Percentiles rank a stretch among this genome's conserved stretches.
phyloP scores from a whole-genome alignment of 2,329 filamentous ascomycete species.

The Fusarium transvaalense region DNA sequence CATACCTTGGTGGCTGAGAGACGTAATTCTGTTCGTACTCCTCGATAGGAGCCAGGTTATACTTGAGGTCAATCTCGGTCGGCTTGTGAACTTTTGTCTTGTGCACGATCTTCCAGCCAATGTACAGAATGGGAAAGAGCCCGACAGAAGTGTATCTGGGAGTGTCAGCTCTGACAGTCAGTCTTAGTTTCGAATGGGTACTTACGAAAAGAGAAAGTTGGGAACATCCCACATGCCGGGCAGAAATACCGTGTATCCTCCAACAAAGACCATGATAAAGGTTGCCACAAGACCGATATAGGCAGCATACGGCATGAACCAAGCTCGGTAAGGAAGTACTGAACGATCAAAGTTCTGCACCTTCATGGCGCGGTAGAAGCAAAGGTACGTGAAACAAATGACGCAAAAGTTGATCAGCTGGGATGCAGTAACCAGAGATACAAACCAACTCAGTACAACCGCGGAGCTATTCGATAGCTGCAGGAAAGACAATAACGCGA shows the following conservation, averaged over 20 bases:
- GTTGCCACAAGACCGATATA: slow-evolving; percentile 74
- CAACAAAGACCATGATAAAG: slow-evolving; percentile 78
- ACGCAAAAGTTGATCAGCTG: slow-evolving; percentile 80
- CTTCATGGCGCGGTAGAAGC: slow-evolving; percentile 76
- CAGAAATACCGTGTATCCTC: slow-evolving; percentile 82
- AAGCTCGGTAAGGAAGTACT: slow-evolving; percentile 76
- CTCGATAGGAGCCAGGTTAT: slow-evolving; percentile 12
- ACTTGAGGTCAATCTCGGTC: slow-evolving; percentile 1
- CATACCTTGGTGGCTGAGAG: slow-evolving; percentile 16
- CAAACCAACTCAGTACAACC: slow-evolving; percentile 79
- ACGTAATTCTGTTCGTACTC: slow-evolving; percentile 14
- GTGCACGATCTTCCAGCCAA: slow-evolving; percentile 21
- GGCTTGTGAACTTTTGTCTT: slow-evolving; percentile 19
- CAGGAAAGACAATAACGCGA: slow-evolving; percentile 79
- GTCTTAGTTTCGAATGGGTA: slow-evolving; percentile 8
- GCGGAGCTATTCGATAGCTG: slow-evolving; percentile 75
- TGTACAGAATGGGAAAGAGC: slow-evolving; percentile 7
- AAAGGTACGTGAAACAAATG: slow-evolving; percentile 78
- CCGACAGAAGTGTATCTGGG: slow-evolving; percentile 17
- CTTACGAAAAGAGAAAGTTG: slow-evolving; percentile 78
- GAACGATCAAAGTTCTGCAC: slow-evolving; percentile 77
- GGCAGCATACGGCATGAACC: slow-evolving; percentile 78
- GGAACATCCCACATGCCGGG: slow-evolving; percentile 75
- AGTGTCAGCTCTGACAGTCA: fast-evolving
- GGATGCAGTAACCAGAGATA: slow-evolving; percentile 76